A percentile compares a stretch with the other conserved stretches of the same genome.
phyloP scores from a whole-genome alignment of 257 asterid genomes.

The Solanum clarkiae region DNA sequence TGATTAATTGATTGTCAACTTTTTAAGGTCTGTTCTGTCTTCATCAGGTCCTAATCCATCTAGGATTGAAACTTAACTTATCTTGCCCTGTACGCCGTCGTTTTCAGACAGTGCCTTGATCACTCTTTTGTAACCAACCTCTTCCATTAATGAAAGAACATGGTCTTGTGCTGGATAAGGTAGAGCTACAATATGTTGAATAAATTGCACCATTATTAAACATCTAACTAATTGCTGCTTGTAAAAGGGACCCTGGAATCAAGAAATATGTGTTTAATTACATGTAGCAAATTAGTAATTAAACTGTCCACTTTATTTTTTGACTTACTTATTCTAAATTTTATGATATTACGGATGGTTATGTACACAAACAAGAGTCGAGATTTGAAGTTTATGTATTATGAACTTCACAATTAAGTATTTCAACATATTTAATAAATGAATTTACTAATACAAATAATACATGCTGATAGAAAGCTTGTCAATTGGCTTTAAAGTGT shows the following conservation, averaged over 20 bases:
- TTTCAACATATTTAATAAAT: background rate
- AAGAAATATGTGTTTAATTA: background rate
- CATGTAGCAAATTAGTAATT: background rate
- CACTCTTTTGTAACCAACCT: constrained; percentile 28
- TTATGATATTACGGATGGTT: background rate
- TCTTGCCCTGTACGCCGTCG: constrained; percentile 1
- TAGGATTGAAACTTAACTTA: constrained; percentile 36
- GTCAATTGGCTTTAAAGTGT: background rate
- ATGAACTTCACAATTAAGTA: background rate
- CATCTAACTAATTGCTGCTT: background rate
- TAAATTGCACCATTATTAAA: constrained; percentile 17
- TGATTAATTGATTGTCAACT: constrained; percentile 6
- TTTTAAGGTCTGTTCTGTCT: constrained; percentile 36
- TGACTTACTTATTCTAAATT: background rate
- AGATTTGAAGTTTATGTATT: background rate
- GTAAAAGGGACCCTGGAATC: background rate
- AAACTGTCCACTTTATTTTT: background rate
- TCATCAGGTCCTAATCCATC: constrained; percentile 53
- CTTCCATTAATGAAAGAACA: constrained; percentile 57
- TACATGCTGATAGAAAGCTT: no score
- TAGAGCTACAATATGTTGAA: constrained; percentile 35
- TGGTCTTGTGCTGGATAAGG: constrained; percentile 83
- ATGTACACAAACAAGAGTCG: background rate
- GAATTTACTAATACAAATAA: background rate
- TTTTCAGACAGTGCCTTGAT: constrained; percentile 13